Evolutionary conservation across 2,329 filamentous ascomycete species (phyloP), one percentile per base, ranked within the genome.

Genomic region (Paecilomyces sp.): DNA sequence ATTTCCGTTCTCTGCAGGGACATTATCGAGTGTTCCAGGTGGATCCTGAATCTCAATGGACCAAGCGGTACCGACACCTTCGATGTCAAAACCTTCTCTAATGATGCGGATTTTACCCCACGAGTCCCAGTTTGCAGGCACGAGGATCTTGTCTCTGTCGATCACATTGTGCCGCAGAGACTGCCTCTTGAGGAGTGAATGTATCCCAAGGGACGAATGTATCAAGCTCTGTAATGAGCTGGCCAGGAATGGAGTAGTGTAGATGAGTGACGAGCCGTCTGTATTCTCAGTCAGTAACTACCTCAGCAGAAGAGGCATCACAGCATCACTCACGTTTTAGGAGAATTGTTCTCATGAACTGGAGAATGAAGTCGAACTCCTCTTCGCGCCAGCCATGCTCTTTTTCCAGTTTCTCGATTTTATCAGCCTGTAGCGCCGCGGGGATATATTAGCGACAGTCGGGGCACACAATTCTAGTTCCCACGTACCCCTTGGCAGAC

Each of bases 51-150:
- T 89, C 65, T 96, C 92, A 59, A 90, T 83, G 1, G 88, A 88
- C 94, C 94, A 99, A 56, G 88, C 90, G 60, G 87, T 84, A 67
- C 91, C 94, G 52, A 96, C 83, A 13, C 85, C 84, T 78, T 99
- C 94, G 24, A 95, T 90, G 65, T 97, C 91, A 68, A 97, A 97
- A 0, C 88, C 90, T 70, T 96, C 94, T 58, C 91, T 86, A 30
- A 97, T 80, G 53, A 97, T 91, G 51, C 93, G 85, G 61, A 99
- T 97, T 77, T 97, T 99, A 61, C 92, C 92, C 90, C 92, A 97
- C 0, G 92, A 97, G 75, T 99, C 94, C 94, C 94, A 99, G 73
- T 97, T 97, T 15, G 92, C 89, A 1, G 93, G 93, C 0, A 99
- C 90, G 4, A 97, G 82, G 58, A 99, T 92, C 80, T 95, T 95